Conservation (phyloP, 2,329 filamentous ascomycete species). For the Diaporthe citriasiana region DNA sequence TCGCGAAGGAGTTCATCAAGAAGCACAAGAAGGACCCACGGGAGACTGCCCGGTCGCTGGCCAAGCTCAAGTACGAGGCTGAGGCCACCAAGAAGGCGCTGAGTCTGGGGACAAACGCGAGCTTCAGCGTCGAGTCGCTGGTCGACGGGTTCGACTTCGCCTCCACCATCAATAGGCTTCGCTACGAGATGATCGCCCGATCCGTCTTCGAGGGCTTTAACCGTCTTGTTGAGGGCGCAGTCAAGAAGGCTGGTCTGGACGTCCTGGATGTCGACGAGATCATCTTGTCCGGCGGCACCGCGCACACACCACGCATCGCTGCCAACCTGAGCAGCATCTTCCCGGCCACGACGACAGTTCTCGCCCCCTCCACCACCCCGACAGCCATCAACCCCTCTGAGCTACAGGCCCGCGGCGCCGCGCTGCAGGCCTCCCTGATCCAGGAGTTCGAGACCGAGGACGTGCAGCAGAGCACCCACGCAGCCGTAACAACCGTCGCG, state of each 20-base stretch:
- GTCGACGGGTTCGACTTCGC: slow-evolving; percentile 92
- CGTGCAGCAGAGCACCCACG: slow-evolving; percentile 95
- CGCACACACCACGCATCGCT: slow-evolving; percentile 94
- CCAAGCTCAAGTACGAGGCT: slow-evolving; percentile 92
- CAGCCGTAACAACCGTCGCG: slow-evolving; percentile 92
- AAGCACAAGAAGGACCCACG: slow-evolving; percentile 93
- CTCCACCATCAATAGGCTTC: slow-evolving; percentile 90
- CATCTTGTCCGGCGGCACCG: slow-evolving; percentile 90
- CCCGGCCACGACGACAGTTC: slow-evolving; percentile 81
- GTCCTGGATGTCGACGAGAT: slow-evolving; percentile 95
- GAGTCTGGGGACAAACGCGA: slow-evolving; percentile 88
- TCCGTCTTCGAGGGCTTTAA: slow-evolving; percentile 93
- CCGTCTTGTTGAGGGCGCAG: slow-evolving; percentile 83
- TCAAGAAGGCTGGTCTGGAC: slow-evolving; percentile 94
- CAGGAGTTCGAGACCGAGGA: slow-evolving; percentile 94
- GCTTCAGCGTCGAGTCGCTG: slow-evolving; percentile 93
- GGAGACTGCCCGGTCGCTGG: slow-evolving; percentile 82
- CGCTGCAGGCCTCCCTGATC: slow-evolving; percentile 94
- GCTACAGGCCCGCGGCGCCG: slow-evolving; percentile 88
- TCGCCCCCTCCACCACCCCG: slow-evolving; percentile 84
- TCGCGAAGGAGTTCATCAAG: slow-evolving; percentile 99
- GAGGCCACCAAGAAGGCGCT: slow-evolving; percentile 94
- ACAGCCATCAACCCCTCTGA: slow-evolving; percentile 94
- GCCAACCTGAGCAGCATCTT: slow-evolving; percentile 84
- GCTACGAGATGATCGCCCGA: slow-evolving; percentile 89